Evolutionary conservation across 352 stramenopile species (phyloP), one percentile per base, ranked within the genome.

Genomic region (Stramenopiles sp.): DNA sequence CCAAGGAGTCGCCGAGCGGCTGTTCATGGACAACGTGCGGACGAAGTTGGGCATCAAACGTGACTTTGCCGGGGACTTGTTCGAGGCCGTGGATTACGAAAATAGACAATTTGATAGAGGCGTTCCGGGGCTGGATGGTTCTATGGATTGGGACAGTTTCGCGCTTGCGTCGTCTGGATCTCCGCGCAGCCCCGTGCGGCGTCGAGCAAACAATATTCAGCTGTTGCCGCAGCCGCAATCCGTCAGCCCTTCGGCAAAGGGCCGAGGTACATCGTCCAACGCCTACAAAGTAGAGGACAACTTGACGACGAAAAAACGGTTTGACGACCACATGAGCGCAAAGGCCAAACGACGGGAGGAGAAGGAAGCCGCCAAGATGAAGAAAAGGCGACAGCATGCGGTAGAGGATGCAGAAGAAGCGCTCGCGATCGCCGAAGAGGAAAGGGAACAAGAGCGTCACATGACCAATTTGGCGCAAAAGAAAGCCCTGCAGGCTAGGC

Each of bases 371-470:
- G 35, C 33, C 4, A 71, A 71, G 35, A 35, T 71, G 35, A 6
- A 71, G 53, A 71, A 71, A 6, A 2, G 6, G 35, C 33, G 53
- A 6, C 33, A 6, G 12, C 6, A 6, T 4, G 53, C 53, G 6
- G 53, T 71, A 6, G 53, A 71, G 35, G 53, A 71, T 6, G 53
- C 53, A 6, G 53, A 71, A 33, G 53, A 71, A 71, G 53, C 33
- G 12, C 53, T 71, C 35, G 53, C 53, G 35, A 2, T 71, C 35
- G 53, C 53, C 2, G 53, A 71, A 2, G 53, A 2, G 35, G 53
- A 71, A 6, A 2, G 53, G 2, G 53, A 71, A 6, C 31, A 2
- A 6, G 53, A 71, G 6, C 12, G 33, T 4, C 53, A 71, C 35
- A 71, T 2, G 1, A 71, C 53, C 4, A 71, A 71, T 6, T 6